Percentiles rank a stretch among this genome's conserved stretches.
Evolutionary conservation across 1,139 yeast genomes (phyloP).

Genomic region (Casaregolazyma lundiana): DNA sequence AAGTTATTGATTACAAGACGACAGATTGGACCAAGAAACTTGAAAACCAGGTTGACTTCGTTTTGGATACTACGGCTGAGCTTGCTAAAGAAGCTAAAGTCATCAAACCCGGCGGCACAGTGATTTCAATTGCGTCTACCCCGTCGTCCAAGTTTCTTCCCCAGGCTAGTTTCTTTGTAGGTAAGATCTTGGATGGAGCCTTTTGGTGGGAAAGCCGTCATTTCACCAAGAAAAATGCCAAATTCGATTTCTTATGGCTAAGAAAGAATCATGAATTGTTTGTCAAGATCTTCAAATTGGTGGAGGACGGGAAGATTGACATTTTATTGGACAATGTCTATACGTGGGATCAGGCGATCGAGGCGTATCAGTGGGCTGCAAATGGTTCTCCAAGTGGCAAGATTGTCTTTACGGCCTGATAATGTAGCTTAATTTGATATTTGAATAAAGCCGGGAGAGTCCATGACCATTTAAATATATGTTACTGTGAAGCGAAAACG

Average conservation of each 20-base stretch:
- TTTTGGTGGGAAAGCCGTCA: slow-evolving; percentile 7
- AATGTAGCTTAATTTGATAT: too few relatives aligned
- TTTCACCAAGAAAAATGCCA: slow-evolving; percentile 4
- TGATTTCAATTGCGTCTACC: slow-evolving; percentile 10
- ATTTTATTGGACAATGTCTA: slow-evolving; percentile 11
- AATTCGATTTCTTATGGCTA: slow-evolving; percentile 9
- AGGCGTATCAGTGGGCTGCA: slow-evolving; percentile 4
- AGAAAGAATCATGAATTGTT: neutral
- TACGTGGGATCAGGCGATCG: slow-evolving; percentile 11
- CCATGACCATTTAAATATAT: too few relatives aligned
- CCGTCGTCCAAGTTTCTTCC: slow-evolving; percentile 5
- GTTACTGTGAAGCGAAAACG: too few relatives aligned
- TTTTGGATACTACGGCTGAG: slow-evolving; percentile 14
- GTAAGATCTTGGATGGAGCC: neutral
- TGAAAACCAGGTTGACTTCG: slow-evolving; percentile 8
- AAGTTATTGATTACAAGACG: slow-evolving; percentile 12
- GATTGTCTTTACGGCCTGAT: too few relatives aligned
- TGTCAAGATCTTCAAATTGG: slow-evolving; percentile 3
- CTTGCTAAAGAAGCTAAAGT: slow-evolving; percentile 11
- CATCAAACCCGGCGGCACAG: slow-evolving; percentile 6
- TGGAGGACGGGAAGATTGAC: slow-evolving; percentile 13
- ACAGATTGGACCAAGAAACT: slow-evolving; percentile 9
- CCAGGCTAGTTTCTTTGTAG: neutral
- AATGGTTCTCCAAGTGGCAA: slow-evolving; percentile 11
- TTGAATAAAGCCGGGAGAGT: too few relatives aligned